Base-by-base conservation (phyloP, 176 grass and related monocot genomes). In the Pharus latifolius region DNA sequence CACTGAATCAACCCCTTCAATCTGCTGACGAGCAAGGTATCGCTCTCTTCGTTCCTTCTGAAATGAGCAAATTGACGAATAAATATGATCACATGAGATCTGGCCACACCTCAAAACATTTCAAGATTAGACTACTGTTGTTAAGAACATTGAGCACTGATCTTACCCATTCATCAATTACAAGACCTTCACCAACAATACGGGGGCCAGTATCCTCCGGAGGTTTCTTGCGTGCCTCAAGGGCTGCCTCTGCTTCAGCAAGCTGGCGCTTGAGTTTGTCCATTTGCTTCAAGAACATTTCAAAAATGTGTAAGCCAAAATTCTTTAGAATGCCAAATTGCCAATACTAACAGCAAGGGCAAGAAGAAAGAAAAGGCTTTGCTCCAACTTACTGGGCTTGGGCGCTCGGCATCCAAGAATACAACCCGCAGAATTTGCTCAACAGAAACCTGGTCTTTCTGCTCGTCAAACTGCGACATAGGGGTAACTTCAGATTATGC, bases 131-230 rank as follows among this genome's bases (percentile, higher is more conserved):
- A 33, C 24, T 14, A 17, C 35, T 47, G 38, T 49, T 72, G 53
- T 67, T 44, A 42, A 74, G 27, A 60, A 70, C 48, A 40, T 60
- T 6, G 31, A 56, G n/a, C 10, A 45, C 3, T 37, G 7, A 62
- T 74, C 79, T 88, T 97, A 97, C 95, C 95, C 95, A 98, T 93
- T 98, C 89, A 73, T 98, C 94, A 29, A 98, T 98, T 19, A 97
- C 89, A 43, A 98, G 87, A 44, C 95, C 95, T 85, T 93, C 94
- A 17, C 95, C 95, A 59, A 98, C 75, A 44, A 98, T 78, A 25
- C 56, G 74, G 33, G 81, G 84, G 19, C 87, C 72, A 0, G 63
- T 56, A 24, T 98, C 89, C 65, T 98, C 87, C 5, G 87, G 90
- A 76, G 87, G 90, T 72, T 93, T 98, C 95, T 93, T 98, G 60